Evolutionary conservation across 805 yeast species (phyloP).

Genomic region (Wickerhamiella australiensis): DNA sequence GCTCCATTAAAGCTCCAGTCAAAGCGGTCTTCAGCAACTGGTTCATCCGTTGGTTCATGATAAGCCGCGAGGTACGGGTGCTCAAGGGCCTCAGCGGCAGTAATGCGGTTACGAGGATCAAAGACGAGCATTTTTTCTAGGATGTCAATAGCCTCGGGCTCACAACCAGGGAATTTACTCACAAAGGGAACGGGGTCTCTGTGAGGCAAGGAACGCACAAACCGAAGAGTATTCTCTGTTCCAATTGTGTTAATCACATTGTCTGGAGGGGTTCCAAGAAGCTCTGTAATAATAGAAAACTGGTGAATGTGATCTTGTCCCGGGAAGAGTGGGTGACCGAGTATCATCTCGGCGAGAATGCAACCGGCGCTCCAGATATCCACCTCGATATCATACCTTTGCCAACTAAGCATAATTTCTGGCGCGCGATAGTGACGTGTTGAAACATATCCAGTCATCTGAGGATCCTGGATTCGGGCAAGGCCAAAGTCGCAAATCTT

Average conservation of each 20-base stretch:
- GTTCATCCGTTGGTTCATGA: constrained; percentile 97
- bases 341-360: constrained; percentile 94
- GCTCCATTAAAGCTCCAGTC: constrained; percentile 99
- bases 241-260: constrained; percentile 95
- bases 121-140: constrained; percentile 83
- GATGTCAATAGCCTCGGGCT: constrained; percentile 65
- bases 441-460: constrained; percentile 96
- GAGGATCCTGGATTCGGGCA: constrained; percentile 96
- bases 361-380: constrained; percentile 98
- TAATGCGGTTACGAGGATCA: constrained; percentile 87
- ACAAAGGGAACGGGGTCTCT: constrained; percentile 83
- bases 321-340: constrained; percentile 92
- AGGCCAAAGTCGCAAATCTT: constrained; percentile 90
- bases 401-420: constrained; percentile 98
- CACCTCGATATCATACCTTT: constrained; percentile 89
- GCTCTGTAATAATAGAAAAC: constrained; percentile 90
- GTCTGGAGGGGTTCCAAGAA: constrained; percentile 89
- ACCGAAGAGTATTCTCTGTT: constrained; percentile 85
- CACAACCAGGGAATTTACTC: constrained; percentile 62
- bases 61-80: constrained; percentile 91
- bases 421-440: constrained; percentile 96
- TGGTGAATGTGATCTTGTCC: constrained; percentile 98
- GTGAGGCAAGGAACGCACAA: constrained; percentile 86
- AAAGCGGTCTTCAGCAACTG: constrained; percentile 79
- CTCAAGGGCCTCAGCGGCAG: constrained; percentile 78